These are phyloP conservation scores for Salvia splendens DNA, from an alignment of 257 asterid genomes.

Conservation along the genomic window DNA sequence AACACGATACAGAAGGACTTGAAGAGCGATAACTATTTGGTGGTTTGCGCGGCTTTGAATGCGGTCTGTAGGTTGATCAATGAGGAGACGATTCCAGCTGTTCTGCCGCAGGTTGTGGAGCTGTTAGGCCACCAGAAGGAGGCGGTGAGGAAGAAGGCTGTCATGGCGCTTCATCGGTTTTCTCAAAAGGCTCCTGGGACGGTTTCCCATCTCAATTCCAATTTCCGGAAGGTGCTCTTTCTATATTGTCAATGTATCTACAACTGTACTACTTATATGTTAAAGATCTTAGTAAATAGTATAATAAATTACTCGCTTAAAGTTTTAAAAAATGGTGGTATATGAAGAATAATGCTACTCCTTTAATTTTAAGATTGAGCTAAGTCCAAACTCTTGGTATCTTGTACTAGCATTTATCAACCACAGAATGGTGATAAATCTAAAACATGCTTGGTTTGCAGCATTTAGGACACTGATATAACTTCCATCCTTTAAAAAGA, in stretches of 20 bases:
- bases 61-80: slow-evolving; percentile 92
- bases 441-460: slow-evolving; percentile 15
- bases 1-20: slow-evolving; percentile 98
- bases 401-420: background rate
- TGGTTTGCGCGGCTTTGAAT: slow-evolving; percentile 82
- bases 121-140: slow-evolving; percentile 82
- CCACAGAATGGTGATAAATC: background rate
- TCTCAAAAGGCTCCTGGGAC: slow-evolving; percentile 79
- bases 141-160: slow-evolving; percentile 94
- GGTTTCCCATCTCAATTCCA: slow-evolving; percentile 76
- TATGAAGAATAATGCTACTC: slow-evolving; percentile 5
- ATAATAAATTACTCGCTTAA: slow-evolving; percentile 4
- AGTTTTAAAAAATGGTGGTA: slow-evolving; percentile 12
- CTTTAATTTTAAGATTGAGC: slow-evolving; percentile 27
- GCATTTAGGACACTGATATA: slow-evolving; percentile 2
- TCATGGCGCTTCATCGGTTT: slow-evolving; percentile 95
- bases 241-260: slow-evolving; percentile 6
- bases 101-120: slow-evolving; percentile 89
- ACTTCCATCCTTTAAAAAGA: background rate
- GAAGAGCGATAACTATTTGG: slow-evolving; percentile 85
- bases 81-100: slow-evolving; percentile 98
- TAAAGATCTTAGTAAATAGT: background rate
- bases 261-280: background rate
- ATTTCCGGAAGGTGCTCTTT: slow-evolving; percentile 80
- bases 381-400: slow-evolving; percentile 1